Conservation (phyloP, 2,329 filamentous ascomycete genomes). For the Fusarium sp. region DNA sequence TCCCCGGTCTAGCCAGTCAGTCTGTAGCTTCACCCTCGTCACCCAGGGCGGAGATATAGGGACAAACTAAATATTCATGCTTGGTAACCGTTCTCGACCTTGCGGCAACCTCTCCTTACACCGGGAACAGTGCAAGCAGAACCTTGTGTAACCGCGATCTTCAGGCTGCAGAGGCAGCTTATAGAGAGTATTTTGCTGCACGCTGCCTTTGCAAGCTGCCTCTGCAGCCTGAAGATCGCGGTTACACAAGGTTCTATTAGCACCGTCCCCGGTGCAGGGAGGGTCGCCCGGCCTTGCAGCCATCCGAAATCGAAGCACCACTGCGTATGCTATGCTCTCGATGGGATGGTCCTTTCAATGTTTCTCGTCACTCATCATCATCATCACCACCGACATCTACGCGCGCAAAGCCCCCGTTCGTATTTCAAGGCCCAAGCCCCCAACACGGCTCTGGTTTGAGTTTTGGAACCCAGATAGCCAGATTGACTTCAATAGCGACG, state of each 20-base stretch:
- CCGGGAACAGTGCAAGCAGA: too few species aligned
- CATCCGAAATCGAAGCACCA: conserved; percentile 10
- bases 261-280: too few species aligned
- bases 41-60: conserved; percentile 27
- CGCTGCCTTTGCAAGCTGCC: too few species aligned
- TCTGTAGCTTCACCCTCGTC: conserved; percentile 19
- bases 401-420: not conserved
- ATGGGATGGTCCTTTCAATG: not conserved
- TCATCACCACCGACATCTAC: conserved; percentile 3
- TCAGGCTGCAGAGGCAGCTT: too few species aligned
- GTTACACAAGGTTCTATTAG: too few species aligned
- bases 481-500: conserved; percentile 17
- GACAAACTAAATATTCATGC: conserved; percentile 22
- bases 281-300: conserved; percentile 10
- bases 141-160: too few species aligned
- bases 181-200: too few species aligned
- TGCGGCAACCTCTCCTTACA: too few species aligned
- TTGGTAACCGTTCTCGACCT: conserved; percentile 21
- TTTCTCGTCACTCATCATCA: conserved; percentile 21
- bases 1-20: not conserved
- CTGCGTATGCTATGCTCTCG: conserved; percentile 1
- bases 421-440: not conserved
- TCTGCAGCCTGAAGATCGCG: too few species aligned
- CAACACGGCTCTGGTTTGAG: conserved; percentile 3
- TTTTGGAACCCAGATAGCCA: conserved; percentile 10